Conservation (phyloP, 192 early-diverging fungal genomes). For the Funneliformis geosporum region DNA sequence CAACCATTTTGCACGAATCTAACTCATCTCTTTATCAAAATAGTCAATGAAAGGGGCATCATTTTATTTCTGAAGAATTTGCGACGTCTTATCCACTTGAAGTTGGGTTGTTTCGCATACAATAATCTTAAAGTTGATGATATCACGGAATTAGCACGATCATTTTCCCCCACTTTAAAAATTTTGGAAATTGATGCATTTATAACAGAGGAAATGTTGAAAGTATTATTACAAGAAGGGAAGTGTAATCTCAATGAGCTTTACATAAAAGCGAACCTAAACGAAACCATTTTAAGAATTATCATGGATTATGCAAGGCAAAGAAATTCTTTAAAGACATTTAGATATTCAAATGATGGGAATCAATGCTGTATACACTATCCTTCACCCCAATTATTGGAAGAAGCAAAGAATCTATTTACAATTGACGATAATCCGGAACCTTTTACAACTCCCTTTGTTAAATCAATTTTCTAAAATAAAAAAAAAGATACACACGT, state of each 20-base stretch:
- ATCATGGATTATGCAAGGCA: not conserved
- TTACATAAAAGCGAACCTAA: not conserved
- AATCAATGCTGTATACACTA: not conserved
- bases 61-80: not conserved
- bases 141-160: not conserved
- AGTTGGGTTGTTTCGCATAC: not conserved
- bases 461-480: not conserved
- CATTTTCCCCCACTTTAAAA: not conserved
- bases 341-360: not conserved
- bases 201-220: not conserved
- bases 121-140: not conserved
- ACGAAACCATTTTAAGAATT: not conserved
- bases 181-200: not conserved
- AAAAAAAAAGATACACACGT: too few species aligned
- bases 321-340: not conserved
- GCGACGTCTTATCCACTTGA: not conserved
- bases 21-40: not conserved
- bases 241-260: not conserved
- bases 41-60: not conserved
- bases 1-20: not conserved
- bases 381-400: not conserved
- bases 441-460: not conserved
- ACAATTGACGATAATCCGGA: not conserved
- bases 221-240: not conserved
- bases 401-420: not conserved